Evolutionary conservation across 2,329 filamentous ascomycete species (phyloP).

Genomic region (Paracorniculantispora psalliotae): DNA sequence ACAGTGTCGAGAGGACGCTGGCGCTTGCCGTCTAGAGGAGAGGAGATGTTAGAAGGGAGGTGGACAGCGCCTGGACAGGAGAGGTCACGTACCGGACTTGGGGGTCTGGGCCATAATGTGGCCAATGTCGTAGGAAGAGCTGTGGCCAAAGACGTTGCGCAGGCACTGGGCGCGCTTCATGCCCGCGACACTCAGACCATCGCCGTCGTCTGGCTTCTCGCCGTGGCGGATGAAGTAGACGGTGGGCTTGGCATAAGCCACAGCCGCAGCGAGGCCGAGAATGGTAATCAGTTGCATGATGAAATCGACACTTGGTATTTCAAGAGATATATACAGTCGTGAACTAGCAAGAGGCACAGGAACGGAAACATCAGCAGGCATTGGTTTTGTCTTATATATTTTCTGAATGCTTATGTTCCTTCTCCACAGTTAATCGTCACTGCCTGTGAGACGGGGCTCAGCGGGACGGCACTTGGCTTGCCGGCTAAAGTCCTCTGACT

Average conservation of each 20-base stretch:
- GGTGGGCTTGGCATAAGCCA: conserved; percentile 33
- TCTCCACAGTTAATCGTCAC: not conserved
- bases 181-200: conserved; percentile 48
- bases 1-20: conserved; percentile 54
- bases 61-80: too few relatives aligned
- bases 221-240: conserved; percentile 62
- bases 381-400: not conserved
- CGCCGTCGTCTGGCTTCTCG: conserved; percentile 51
- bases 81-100: conserved; percentile 34
- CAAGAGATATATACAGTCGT: not conserved
- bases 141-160: conserved; percentile 48
- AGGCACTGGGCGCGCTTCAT: conserved; percentile 54
- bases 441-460: not conserved
- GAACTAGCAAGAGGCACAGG: not conserved
- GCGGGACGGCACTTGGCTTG: not conserved
- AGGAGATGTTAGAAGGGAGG: not conserved
- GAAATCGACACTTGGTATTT: not conserved
- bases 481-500: conserved; percentile 1
- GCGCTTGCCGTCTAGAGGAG: conserved; percentile 39
- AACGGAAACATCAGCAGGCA: not conserved
- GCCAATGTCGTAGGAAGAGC: conserved; percentile 49
- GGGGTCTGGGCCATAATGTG: conserved; percentile 54
- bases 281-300: conserved; percentile 21
- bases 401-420: not conserved
- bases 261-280: conserved; percentile 18